These are phyloP conservation scores for Basipetospora chlamydospora DNA, from an alignment of 2,329 filamentous ascomycete genomes.

Conservation along the genomic window DNA sequence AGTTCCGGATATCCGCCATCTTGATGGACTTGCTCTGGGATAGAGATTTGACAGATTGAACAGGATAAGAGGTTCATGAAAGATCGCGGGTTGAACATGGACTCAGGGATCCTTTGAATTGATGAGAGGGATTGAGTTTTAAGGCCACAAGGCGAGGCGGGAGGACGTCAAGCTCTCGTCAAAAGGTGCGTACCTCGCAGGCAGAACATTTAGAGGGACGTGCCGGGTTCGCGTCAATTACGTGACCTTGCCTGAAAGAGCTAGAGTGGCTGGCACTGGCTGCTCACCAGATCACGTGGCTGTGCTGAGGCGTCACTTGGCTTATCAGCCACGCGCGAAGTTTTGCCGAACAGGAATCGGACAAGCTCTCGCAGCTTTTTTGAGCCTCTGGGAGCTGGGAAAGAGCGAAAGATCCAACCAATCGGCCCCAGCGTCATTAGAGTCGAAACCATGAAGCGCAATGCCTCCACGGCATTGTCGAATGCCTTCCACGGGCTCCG, in stretches of 20 bases:
- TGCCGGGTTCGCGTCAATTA: conserved; percentile 1
- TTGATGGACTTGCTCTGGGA: too few species aligned
- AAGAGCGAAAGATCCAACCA: conserved; percentile 1
- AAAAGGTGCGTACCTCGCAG: too few species aligned
- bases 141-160: too few species aligned
- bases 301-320: too few species aligned
- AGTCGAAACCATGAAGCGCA: conserved; percentile 29
- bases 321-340: not conserved
- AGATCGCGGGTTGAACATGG: too few species aligned
- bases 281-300: conserved; percentile 5
- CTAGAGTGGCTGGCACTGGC: not conserved
- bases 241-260: not conserved
- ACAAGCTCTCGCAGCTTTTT: too few species aligned
- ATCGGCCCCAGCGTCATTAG: not conserved
- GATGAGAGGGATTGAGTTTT: too few species aligned
- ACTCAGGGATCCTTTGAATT: too few species aligned
- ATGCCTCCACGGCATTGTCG: conserved; percentile 27
- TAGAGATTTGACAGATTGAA: too few species aligned
- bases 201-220: too few species aligned
- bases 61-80: too few species aligned
- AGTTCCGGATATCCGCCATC: conserved; percentile 74
- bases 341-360: not conserved
- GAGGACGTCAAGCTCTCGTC: too few species aligned
- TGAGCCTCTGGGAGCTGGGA: not conserved
- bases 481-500: conserved; percentile 34